These are phyloP conservation scores for Zarea fungicola DNA, from an alignment of 2,329 filamentous ascomycete species.

Conservation along the genomic window DNA sequence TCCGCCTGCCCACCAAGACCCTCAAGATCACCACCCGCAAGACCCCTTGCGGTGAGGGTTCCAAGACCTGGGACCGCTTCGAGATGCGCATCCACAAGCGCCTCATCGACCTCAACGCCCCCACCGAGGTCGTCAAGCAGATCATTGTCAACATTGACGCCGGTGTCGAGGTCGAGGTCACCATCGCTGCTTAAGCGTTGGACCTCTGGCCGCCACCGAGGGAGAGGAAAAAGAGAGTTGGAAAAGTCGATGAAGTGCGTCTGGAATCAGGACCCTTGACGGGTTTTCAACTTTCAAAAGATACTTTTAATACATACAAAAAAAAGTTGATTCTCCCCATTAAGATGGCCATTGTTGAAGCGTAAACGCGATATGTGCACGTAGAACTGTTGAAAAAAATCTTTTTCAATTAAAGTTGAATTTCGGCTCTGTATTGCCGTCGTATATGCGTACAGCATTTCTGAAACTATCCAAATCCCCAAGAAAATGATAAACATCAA, in stretches of 20 bases:
- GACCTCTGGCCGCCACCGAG: not conserved
- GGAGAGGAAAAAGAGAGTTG: not conserved
- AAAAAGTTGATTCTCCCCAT: no score
- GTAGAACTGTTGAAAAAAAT: no score
- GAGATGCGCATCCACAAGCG: constrained; percentile 99
- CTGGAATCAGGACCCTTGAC: constrained; percentile 9
- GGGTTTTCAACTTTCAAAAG: no score
- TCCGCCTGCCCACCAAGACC: constrained; percentile 95
- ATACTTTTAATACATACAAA: no score
- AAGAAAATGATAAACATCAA: not conserved
- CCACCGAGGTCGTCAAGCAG: constrained; percentile 95
- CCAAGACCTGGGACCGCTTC: constrained; percentile 98
- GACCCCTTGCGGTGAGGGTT: constrained; percentile 99
- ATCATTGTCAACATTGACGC: constrained; percentile 96
- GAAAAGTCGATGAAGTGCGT: not conserved
- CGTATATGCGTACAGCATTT: not conserved
- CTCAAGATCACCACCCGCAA: constrained; percentile 97
- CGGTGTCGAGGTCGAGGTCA: constrained; percentile 89
- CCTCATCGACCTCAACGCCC: constrained; percentile 93
- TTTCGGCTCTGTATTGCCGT: not conserved
- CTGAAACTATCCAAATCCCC: not conserved
- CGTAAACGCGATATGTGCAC: no score
- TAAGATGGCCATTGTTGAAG: no score
- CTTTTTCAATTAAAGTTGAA: no score
- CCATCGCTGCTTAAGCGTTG: constrained; percentile 69